Conservation (phyloP, 1,139 yeast genomes). For the Magnusiomyces fungicola region DNA sequence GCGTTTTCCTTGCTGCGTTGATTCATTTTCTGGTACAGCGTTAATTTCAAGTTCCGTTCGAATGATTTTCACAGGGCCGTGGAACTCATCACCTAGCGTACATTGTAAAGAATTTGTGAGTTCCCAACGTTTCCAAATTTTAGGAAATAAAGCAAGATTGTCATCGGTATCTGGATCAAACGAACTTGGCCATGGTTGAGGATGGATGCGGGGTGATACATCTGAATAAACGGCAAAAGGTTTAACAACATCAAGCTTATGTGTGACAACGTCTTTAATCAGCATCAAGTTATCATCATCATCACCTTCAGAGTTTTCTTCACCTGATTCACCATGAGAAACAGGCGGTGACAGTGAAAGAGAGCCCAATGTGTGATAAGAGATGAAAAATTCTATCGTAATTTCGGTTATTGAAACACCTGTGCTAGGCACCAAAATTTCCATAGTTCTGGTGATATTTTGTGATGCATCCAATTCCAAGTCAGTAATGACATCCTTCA, state of each 20-base stretch:
- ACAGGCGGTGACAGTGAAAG: too few relatives aligned
- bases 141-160: slow-evolving; percentile 13
- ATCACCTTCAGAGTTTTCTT: slow-evolving; percentile 12
- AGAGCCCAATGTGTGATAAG: slow-evolving; percentile 20
- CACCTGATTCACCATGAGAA: too few relatives aligned
- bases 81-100: slow-evolving; percentile 16
- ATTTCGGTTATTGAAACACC: slow-evolving; percentile 17
- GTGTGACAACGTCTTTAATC: slow-evolving; percentile 23
- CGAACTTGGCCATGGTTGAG: slow-evolving; percentile 31
- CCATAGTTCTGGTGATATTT: slow-evolving; percentile 14
- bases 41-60: slow-evolving; percentile 15
- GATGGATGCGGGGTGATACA: slow-evolving; percentile 28
- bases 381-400: slow-evolving; percentile 23
- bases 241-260: slow-evolving; percentile 25
- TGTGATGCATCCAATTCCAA: slow-evolving; percentile 2
- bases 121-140: slow-evolving; percentile 15
- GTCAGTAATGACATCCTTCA: slow-evolving; percentile 6
- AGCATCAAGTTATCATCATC: slow-evolving; percentile 22
- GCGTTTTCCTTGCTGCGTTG: not conserved
- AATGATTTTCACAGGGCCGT: slow-evolving; percentile 18
- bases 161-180: slow-evolving; percentile 25
- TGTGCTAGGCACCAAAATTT: slow-evolving; percentile 20
- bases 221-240: slow-evolving; percentile 32
- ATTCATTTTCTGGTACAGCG: not conserved
- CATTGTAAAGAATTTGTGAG: slow-evolving; percentile 12